Base-by-base conservation (phyloP, 2,329 filamentous ascomycete species). In the Blastomyces parvus region DNA sequence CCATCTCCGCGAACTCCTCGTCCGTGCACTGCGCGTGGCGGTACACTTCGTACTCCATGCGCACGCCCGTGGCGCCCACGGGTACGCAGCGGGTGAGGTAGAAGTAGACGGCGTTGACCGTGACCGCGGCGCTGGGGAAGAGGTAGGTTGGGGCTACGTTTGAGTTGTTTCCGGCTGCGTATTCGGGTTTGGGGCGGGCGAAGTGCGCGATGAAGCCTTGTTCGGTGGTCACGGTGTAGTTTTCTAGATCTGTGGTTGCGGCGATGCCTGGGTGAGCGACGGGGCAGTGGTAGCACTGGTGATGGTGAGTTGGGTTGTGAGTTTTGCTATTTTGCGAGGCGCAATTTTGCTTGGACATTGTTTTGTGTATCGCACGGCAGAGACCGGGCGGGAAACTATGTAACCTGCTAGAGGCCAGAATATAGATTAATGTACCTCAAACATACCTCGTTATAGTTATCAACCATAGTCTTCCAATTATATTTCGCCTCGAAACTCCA, bases 31-130 rank as follows among this genome's bases (percentile, higher is more conserved):
- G 74, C 70, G 83, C 84, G 78, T 87, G 83, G 64, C 83, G 79
- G 77, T 81, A 87, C 59, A 87, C 81, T 70, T 88, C 83, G 72
- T 87, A 87, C 63, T 79, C 78, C 82, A 88, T 86, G 48, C 77
- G 75, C 1, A 81, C 82, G 52, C 74, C 79, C 44, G 74, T 77
- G 0, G 84, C 76, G 1, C 78, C 76, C 58, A 75, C 79, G 14
- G 85, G 85, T 14, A 87, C 77, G 72, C 60, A 56, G 17, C 63
- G 59, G 42, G 59, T 62, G 13, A 64, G 40, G 60, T 55, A 64
- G 22, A 64, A 50, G 38, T 62, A 59, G 69, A 70, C 71, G 67
- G 64, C 71, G 70, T 71, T 70, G 25, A 74, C 67, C 36, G 72
- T 72, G 67, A 73, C 71, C 44, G 69, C 70, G 14, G 71, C 66